These are phyloP conservation scores for Sarcodon aspratus DNA, from an alignment of 768 basidiomycete species.

Conservation along the genomic window DNA sequence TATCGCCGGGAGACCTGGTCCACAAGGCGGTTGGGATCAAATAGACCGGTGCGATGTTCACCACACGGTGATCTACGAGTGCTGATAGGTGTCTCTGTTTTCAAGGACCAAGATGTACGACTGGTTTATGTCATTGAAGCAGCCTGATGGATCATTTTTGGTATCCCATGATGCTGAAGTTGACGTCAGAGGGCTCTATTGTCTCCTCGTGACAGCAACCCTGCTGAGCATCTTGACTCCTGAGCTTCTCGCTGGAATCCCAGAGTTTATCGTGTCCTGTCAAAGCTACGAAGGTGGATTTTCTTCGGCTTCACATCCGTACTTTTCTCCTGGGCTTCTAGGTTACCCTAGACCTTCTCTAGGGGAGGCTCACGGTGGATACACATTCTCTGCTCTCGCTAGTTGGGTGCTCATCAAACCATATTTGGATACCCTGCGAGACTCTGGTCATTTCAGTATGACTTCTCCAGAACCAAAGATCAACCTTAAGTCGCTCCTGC, in stretches of 20 bases:
- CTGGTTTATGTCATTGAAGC: constrained; percentile 89
- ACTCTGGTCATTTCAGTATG: neutral
- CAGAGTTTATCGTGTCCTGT: constrained; percentile 76
- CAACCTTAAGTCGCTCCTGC: constrained; percentile 45
- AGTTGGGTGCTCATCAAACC: constrained; percentile 72
- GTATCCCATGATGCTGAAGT: constrained; percentile 85
- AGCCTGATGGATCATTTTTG: constrained; percentile 86
- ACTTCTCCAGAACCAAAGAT: constrained; percentile 27
- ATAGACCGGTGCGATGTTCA: constrained; percentile 54
- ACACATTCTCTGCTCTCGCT: constrained; percentile 89
- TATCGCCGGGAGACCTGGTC: constrained; percentile 65
- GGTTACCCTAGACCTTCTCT: constrained; percentile 55
- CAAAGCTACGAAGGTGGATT: constrained; percentile 99
- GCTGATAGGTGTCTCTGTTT: neutral
- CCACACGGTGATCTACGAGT: neutral
- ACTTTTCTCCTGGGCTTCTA: constrained; percentile 22
- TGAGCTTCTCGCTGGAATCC: constrained; percentile 66
- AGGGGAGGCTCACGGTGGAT: constrained; percentile 96
- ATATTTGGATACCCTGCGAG: constrained; percentile 21
- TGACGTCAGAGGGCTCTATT: constrained; percentile 96
- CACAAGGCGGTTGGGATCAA: constrained; percentile 74
- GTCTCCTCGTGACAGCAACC: constrained; percentile 73
- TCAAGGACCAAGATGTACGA: constrained; percentile 66
- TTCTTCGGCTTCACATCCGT: constrained; percentile 66
- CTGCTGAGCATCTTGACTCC: constrained; percentile 84